Conservation (phyloP, 2,329 filamentous ascomycete genomes). For the Madurella fahalii region DNA sequence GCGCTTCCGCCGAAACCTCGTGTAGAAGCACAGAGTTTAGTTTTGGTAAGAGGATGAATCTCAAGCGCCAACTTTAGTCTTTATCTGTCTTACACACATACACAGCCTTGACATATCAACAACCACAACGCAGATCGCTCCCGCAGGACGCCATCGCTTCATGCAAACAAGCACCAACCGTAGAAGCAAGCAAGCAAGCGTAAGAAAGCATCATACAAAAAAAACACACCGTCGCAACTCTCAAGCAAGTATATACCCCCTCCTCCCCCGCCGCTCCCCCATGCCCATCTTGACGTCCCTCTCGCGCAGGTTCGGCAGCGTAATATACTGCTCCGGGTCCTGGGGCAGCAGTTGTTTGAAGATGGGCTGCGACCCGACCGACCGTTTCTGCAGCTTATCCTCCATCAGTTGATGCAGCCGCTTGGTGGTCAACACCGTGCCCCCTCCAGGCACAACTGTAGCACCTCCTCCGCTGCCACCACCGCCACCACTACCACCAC, state of each 20-base stretch:
- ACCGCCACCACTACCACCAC: neutral
- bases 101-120: no score
- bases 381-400: conserved; percentile 23
- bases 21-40: no score
- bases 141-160: no score
- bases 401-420: conserved; percentile 28
- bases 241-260: conserved; percentile 8
- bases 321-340: conserved; percentile 28
- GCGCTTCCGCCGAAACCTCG: no score
- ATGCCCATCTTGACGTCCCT: neutral
- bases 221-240: neutral
- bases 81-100: no score
- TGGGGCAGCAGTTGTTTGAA: conserved; percentile 28
- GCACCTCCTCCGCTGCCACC: neutral
- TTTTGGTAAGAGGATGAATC: no score
- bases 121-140: no score
- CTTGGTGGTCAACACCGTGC: conserved; percentile 22
- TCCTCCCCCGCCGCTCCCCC: conserved; percentile 4
- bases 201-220: no score
- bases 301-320: conserved; percentile 23
- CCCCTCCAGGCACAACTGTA: neutral
- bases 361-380: conserved; percentile 26
- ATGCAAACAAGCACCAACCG: no score
- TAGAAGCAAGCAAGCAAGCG: no score
- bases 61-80: no score